Evolutionary conservation across 2,329 filamentous ascomycete genomes (phyloP).

Genomic region (Mollisiaceae sp.): DNA sequence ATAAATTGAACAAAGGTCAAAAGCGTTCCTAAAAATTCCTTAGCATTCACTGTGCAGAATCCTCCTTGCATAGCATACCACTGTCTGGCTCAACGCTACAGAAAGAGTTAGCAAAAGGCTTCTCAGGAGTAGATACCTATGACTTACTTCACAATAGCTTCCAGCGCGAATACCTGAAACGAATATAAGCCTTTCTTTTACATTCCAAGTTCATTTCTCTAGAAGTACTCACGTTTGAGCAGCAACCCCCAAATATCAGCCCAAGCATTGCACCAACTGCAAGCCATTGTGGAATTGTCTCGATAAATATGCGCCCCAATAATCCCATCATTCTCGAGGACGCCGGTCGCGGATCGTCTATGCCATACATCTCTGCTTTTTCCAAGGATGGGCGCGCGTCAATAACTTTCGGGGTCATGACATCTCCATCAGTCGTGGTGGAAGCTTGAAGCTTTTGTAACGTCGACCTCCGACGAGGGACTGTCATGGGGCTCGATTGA

Average conservation of each 20-base stretch:
- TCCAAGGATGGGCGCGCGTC: slow-evolving; percentile 59
- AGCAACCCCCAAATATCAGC: slow-evolving; percentile 95
- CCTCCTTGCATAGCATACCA: slow-evolving; percentile 56
- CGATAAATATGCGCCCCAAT: slow-evolving; percentile 58
- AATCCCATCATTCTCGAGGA: slow-evolving; percentile 57
- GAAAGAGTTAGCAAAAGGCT: slow-evolving; percentile 31
- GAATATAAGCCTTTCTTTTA: slow-evolving; percentile 38
- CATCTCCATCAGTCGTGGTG: slow-evolving; percentile 46
- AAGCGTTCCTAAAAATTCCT: slow-evolving; percentile 66
- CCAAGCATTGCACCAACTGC: slow-evolving; percentile 71
- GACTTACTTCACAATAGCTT: slow-evolving; percentile 90
- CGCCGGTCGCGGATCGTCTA: slow-evolving; percentile 56
- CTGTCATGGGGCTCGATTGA: slow-evolving; percentile 48
- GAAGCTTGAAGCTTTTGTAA: slow-evolving; percentile 51
- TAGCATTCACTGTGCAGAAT: slow-evolving; percentile 24
- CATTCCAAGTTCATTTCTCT: slow-evolving; percentile 8
- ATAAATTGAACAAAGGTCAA: slow-evolving; percentile 90
- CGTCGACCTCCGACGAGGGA: slow-evolving; percentile 51
- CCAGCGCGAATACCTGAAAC: slow-evolving; percentile 86
- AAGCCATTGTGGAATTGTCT: slow-evolving; percentile 67
- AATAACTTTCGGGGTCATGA: slow-evolving; percentile 55
- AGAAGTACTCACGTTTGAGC: slow-evolving; percentile 75
- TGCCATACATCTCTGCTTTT: slow-evolving; percentile 60
- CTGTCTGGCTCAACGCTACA: slow-evolving; percentile 80
- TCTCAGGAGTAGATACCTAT: slow-evolving; percentile 12